Base-by-base conservation (phyloP, 2,329 filamentous ascomycete species). In the Penicillium vulpinum region DNA sequence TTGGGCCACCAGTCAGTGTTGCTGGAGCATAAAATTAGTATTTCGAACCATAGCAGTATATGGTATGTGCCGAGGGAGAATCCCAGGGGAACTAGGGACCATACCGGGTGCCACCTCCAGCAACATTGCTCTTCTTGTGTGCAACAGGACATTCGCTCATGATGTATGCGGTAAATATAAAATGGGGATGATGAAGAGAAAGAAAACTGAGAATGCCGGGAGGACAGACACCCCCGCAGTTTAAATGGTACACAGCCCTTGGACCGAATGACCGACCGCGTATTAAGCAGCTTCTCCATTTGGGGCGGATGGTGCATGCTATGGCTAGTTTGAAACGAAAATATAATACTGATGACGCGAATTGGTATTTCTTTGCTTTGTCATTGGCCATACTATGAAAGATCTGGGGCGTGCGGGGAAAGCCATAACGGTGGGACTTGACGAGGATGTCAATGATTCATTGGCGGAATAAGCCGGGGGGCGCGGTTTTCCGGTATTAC, bases 1-100 rank as follows among this genome's bases (percentile, higher is more conserved):
- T 86, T 81, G 52, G 89, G 89, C 89, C 89, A 92, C 86, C 88
- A 91, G 79, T 92, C 87, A 53, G 66, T 69, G 78, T 87, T 90
- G 59, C 79, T 56, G 5, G n/a, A 29, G 13, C 5, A 24, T 10
- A n/a, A 15, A 7, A 40, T 55, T 4, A 55, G 52, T 40, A 33
- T 28, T 29, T 21, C 3, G 7, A 35, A 16, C 2, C 28, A 24
- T 13, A 9, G 9, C 7, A 11, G 33, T 13, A 33, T 4, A 16
- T 51, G 0, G 4, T 26, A 33, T 35, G 21, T 11, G 38, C 28
- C 29, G 28, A 33, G 48, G 21, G 5, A 51, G 15, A 29, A 7
- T 24, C 33, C 4, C 16, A 13, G 5, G 22, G 3, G 21, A 43
- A 11, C 5, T 33, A 46, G 40, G 43, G 24, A 26, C 5, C 54